Evolutionary conservation across 345 rosid genomes (phyloP), one percentile per base, ranked within the genome.

Genomic region (Dimocarpus longan): DNA sequence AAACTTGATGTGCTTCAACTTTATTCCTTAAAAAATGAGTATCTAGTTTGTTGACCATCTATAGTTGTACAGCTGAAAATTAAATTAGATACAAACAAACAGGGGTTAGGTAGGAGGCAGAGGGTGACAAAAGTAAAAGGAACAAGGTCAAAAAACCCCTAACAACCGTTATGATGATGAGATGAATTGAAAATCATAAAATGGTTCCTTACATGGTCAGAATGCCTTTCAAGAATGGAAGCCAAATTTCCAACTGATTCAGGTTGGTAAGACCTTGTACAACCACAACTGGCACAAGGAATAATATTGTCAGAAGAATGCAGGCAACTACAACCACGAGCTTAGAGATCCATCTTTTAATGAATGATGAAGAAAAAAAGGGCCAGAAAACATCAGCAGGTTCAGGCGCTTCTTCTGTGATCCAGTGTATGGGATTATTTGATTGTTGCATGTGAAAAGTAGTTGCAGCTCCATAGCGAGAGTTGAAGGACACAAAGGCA

Each of bases 201-300:
- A 67, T 42, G 43, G 63, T n/a, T 46, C 81, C 99, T 84, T 86
- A 95, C 98, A 85, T 37, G 74, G 91, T 84, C 62, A 93, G 90
- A 79, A 95, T 71, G 85, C 91, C 86, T 84, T 89, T 85, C 85
- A 95, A 81, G 85, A 91, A 91, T 22, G 99, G 99, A 84, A 95
- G 88, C 91, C 87, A 83, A 76, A 72, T 72, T 82, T 93, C 97
- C 89, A 93, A 80, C 80, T 93, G 95, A 80, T 76, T 81, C 62
- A 95, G 86, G 87, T 95, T 95, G 22, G 98, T 87, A 76, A 95
- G 99, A 82, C 98, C 98, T 92, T 95, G 99, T 78, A 93, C 99
- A 65, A 95, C 64, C 59, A 95, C 70, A 74, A 95, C 99, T 50
- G 99, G 99, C 77, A 93, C 83, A 78, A 95, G 96, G 87, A 95